Conservation (phyloP, 2,329 filamentous ascomycete species). For the Xylaria hypoxylon region DNA sequence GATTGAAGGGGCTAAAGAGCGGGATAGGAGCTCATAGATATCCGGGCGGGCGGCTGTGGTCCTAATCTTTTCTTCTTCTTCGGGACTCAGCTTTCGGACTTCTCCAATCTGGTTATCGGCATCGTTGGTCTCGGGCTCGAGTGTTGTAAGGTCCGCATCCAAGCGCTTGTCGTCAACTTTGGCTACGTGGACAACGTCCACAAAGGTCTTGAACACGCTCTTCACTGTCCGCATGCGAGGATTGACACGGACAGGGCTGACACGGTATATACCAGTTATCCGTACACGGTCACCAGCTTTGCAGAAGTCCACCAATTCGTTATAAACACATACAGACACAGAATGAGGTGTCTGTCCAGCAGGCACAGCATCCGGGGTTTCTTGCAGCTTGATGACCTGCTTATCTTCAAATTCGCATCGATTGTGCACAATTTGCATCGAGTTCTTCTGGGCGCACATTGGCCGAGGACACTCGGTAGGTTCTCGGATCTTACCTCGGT, state of each 20-base stretch:
- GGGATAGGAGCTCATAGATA: slow-evolving; percentile 90
- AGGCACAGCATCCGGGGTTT: slow-evolving; percentile 94
- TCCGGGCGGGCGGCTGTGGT: slow-evolving; percentile 82
- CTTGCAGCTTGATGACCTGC: slow-evolving; percentile 98
- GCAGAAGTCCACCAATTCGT: slow-evolving; percentile 96
- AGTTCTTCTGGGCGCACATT: slow-evolving; percentile 86
- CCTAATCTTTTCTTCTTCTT: slow-evolving; percentile 91
- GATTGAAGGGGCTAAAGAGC: slow-evolving; percentile 92
- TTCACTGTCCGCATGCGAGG: slow-evolving; percentile 92
- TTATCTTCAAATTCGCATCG: slow-evolving; percentile 95
- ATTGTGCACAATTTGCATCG: slow-evolving; percentile 98
- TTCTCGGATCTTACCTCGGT: slow-evolving; percentile 95
- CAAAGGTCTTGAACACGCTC: slow-evolving; percentile 97
- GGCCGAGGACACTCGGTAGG: slow-evolving; percentile 88
- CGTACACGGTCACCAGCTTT: slow-evolving; percentile 97
- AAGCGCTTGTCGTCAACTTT: slow-evolving; percentile 96
- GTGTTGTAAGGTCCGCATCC: slow-evolving; percentile 88
- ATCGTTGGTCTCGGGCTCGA: slow-evolving; percentile 80
- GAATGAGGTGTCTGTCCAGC: slow-evolving; percentile 98
- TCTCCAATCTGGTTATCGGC: slow-evolving; percentile 83
- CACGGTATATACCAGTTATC: slow-evolving; percentile 96
- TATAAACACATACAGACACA: slow-evolving; percentile 94
- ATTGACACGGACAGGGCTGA: slow-evolving; percentile 92
- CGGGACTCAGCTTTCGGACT: slow-evolving; percentile 81
- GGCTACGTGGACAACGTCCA: slow-evolving; percentile 94